A percentile compares a stretch with the other conserved stretches of the same genome.
These are phyloP conservation scores for Sapria himalayana DNA, from an alignment of 345 rosid genomes.

Conservation along the genomic window DNA sequence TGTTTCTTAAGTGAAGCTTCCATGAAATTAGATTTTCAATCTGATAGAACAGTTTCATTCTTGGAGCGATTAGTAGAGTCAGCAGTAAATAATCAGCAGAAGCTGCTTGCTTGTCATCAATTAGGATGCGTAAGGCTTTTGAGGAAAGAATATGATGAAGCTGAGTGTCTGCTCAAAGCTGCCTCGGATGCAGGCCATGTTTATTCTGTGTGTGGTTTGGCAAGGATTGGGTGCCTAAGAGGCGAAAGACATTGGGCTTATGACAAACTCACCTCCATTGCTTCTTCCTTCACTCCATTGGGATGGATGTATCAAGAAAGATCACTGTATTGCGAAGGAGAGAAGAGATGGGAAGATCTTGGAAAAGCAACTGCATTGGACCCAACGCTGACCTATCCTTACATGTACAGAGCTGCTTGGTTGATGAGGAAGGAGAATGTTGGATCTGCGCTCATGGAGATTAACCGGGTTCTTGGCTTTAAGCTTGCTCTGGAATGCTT, in stretches of 20 bases:
- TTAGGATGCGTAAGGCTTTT: constrained; percentile 66
- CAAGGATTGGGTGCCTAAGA: constrained; percentile 44
- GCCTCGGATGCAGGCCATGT: constrained; percentile 55
- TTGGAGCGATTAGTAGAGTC: constrained; percentile 45
- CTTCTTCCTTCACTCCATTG: constrained; percentile 38
- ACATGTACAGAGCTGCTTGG: constrained; percentile 76
- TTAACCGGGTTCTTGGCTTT: constrained; percentile 72
- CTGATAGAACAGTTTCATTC: constrained; percentile 45
- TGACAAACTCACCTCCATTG: constrained; percentile 60
- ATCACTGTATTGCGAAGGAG: constrained; percentile 67
- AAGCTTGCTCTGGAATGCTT: constrained; percentile 86
- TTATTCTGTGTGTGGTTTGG: constrained; percentile 74
- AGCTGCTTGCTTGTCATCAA: constrained; percentile 68
- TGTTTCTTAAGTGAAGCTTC: constrained; percentile 77
- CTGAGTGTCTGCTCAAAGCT: constrained; percentile 46
- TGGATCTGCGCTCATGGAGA: constrained; percentile 65
- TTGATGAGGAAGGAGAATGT: constrained; percentile 64
- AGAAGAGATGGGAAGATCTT: constrained; percentile 66
- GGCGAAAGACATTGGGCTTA: constrained; percentile 46
- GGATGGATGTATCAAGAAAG: constrained; percentile 99
- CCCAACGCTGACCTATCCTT: constrained; percentile 87
- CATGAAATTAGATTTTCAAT: constrained; percentile 48
- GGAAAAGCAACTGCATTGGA: constrained; percentile 68
- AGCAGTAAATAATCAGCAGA: constrained; percentile 52
- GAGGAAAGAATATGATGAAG: constrained; percentile 70